Evolutionary conservation across 139 green algal genomes (phyloP).

Genomic region (Desmodesmus armatus): DNA sequence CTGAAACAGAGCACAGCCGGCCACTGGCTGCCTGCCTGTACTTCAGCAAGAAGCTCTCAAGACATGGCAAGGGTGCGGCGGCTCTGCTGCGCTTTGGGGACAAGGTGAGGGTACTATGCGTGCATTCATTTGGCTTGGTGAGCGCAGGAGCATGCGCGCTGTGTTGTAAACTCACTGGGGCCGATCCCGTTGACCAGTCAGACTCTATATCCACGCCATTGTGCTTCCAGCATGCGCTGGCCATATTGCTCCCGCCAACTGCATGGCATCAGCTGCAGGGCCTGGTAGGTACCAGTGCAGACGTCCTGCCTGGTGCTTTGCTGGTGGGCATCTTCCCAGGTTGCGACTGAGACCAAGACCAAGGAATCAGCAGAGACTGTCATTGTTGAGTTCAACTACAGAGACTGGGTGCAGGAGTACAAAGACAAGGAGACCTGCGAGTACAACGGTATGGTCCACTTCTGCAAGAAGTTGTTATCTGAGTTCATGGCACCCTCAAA

Average conservation of each 20-base stretch:
- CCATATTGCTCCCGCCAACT: no score
- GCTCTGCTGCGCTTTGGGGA: slow-evolving; percentile 36
- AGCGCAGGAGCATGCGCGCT: no score
- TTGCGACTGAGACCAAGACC: neutral
- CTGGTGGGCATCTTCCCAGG: neutral
- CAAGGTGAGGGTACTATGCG: no score
- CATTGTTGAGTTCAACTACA: slow-evolving; percentile 9
- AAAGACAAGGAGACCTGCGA: neutral
- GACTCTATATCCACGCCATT: no score
- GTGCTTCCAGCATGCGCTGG: no score
- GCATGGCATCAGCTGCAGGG: no score
- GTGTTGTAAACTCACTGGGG: no score
- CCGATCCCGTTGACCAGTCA: no score
- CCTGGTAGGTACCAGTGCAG: no score
- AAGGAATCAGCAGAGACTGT: neutral
- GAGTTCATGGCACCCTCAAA: no score
- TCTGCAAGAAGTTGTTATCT: no score
- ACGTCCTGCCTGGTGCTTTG: neutral
- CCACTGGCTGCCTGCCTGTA: slow-evolving; percentile 3
- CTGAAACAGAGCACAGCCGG: neutral
- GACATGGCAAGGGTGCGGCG: slow-evolving; percentile 38
- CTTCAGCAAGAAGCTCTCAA: slow-evolving; percentile 5
- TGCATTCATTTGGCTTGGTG: neutral
- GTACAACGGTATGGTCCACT: neutral
- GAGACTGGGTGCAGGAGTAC: slow-evolving; percentile 4